phyloP scores from a whole-genome alignment of 257 asterid species.

The Jaltomata sinuosa region DNA sequence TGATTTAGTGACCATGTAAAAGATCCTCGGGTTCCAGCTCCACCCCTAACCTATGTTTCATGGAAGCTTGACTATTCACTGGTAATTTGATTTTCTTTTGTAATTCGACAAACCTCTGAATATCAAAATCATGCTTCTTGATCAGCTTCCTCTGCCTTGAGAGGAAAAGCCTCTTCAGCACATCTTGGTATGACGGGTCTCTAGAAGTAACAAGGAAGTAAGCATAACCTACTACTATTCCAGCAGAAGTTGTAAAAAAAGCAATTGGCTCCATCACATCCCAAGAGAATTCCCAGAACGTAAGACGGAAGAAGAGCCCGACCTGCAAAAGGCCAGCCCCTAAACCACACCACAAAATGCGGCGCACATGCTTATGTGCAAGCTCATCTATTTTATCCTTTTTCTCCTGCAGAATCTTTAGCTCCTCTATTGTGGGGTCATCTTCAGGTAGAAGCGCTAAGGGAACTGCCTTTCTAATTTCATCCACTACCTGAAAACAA shows the following conservation, averaged over 20 bases:
- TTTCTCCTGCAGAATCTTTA: slow-evolving; percentile 45
- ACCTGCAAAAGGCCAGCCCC: slow-evolving; percentile 53
- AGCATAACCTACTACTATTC: slow-evolving; percentile 74
- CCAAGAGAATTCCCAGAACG: slow-evolving; percentile 98
- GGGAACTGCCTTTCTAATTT: slow-evolving; percentile 78
- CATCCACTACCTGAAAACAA: slow-evolving; percentile 61
- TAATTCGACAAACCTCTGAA: slow-evolving; percentile 62
- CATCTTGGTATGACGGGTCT: slow-evolving; percentile 79
- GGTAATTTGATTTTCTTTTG: slow-evolving; percentile 54
- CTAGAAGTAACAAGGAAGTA: slow-evolving; percentile 79
- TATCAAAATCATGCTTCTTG: slow-evolving; percentile 50
- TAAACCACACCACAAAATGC: slow-evolving; percentile 71
- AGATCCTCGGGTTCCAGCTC: slow-evolving; percentile 52
- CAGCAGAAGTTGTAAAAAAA: slow-evolving; percentile 64
- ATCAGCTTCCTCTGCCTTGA: slow-evolving; percentile 86
- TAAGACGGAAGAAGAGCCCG: slow-evolving; percentile 84
- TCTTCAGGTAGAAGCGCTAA: slow-evolving; percentile 59
- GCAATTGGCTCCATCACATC: slow-evolving; percentile 96
- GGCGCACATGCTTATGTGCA: slow-evolving; percentile 84
- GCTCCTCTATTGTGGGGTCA: slow-evolving; percentile 54
- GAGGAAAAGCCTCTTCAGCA: slow-evolving; percentile 73
- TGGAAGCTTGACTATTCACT: slow-evolving; percentile 28
- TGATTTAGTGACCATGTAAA: slow-evolving; percentile 17
- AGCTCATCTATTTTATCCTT: slow-evolving; percentile 55
- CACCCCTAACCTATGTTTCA: slow-evolving; percentile 43